Evolutionary conservation across 345 rosid genomes (phyloP).

Genomic region (Odontarrhena argentea): DNA sequence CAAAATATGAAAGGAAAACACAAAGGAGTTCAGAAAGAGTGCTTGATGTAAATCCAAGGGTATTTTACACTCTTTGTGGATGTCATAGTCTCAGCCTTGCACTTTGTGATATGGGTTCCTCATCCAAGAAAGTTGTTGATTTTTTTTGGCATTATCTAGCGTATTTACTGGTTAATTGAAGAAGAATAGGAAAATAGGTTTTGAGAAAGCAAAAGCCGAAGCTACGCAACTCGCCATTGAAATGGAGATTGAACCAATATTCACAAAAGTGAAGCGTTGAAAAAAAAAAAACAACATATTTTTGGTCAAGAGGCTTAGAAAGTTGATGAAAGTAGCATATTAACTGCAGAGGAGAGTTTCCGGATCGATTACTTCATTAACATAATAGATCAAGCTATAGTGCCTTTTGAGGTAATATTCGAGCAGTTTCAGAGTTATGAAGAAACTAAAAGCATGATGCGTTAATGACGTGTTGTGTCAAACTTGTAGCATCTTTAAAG

Average conservation of each 20-base stretch:
- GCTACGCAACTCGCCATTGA: neutral
- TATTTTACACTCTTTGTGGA: too few species aligned
- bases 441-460: neutral
- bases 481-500: neutral
- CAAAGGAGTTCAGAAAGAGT: too few species aligned
- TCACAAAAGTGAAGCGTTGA: neutral
- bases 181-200: neutral
- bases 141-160: neutral
- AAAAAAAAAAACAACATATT: neutral
- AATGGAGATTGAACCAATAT: neutral
- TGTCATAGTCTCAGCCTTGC: slow-evolving; percentile 4
- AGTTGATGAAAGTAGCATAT: neutral
- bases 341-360: neutral
- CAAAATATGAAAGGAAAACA: too few species aligned
- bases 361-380: slow-evolving; percentile 12
- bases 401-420: neutral
- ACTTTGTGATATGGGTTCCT: slow-evolving; percentile 7
- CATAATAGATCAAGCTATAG: neutral
- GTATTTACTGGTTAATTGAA: slow-evolving; percentile 8
- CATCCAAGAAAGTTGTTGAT: neutral
- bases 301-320: neutral
- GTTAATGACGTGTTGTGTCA: neutral
- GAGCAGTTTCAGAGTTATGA: neutral
- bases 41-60: too few species aligned
- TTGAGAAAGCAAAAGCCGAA: slow-evolving; percentile 3